Base-by-base conservation (phyloP, 225 moss, liverwort and hornwort genomes). In the Pleurozium schreberi region DNA sequence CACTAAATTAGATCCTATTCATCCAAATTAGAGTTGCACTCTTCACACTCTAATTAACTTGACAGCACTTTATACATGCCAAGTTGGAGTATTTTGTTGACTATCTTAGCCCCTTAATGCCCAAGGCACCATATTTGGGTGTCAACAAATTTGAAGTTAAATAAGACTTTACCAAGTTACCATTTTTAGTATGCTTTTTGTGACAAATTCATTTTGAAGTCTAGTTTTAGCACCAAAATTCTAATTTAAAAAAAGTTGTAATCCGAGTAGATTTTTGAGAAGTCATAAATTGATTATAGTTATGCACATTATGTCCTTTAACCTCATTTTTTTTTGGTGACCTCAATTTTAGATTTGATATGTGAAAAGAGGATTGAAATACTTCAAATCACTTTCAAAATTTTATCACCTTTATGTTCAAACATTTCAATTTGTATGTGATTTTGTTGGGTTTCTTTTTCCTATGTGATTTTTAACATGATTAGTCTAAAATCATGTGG, bases 121-220 rank as follows among this genome's bases (percentile, higher is more conserved):
- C 12, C 31, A 49, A 75, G 10, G 49, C 3, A 12, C 33, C 7
- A 50, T 20, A 20, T 75, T 12, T 8, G 1, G 11, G 1, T 75
- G 9, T 75, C 1, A 1, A 33, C 1, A 18, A 73, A 47, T 27
- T 49, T 47, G 49, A 75, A 49, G 33, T 20, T 49, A 12, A 75
- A 75, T 31, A 8, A 50, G 12, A 34, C 12, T 50, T 33, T 21
- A 11, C 0, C 8, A 20, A 34, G 0, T 50, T 21, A 8, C 0
- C 34, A 12, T 12, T 50, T 75, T 50, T 33, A 4, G 0, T 49
- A 31, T 31, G 1, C 1, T 30, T 47, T 18, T 28, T 2, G 8
- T 12, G 2, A 34, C 0, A 5, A 33, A 50, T 8, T 33, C 12
- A 50, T 50, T 33, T 19, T 50, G 6, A 13, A 75, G 3, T 33